Evolutionary conservation across 257 asterid genomes (phyloP), one percentile per base, ranked within the genome.

Genomic region (Nicotiana otophora): DNA sequence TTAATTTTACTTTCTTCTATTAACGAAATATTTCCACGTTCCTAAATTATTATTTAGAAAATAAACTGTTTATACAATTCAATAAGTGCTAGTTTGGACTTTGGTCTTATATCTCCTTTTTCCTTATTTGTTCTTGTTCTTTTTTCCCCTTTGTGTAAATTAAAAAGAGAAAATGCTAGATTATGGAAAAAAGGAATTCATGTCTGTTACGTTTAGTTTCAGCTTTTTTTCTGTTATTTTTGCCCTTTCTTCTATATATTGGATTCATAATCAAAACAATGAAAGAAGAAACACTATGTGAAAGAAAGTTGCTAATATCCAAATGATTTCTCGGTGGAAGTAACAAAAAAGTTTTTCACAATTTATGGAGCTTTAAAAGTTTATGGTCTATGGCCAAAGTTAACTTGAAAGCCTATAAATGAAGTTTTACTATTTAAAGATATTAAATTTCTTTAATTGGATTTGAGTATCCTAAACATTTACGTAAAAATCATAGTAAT

Each of bases 161-260:
- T 51, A 15, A 8, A 75, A 74, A 46, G 46, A 65, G 11, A 11
- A 17, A 65, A 19, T 64, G 3, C 10, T 20, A 70, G 15, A 17
- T 69, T 39, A 11, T 39, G 75, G 7, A 23, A 72, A 72, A 76
- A 74, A 74, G 63, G 80, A 74, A 74, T 74, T 74, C 34, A 51
- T 74, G 63, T 74, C 30, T 51, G 80, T 74, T 74, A 74, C 80
- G 80, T 26, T 74, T 74, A 23, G 80, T 74, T 67, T 48, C 42
- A 51, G 53, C 63, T 74, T 48, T 74, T 3, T 20, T 75, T 75
- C 34, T 75, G 60, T 75, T 42, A 16, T 51, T 75, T 64, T 74
- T 48, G 63, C 63, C 63, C 26, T 74, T 74, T 74, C 26, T 26
- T 14, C 26, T 26, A 74, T 74, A 15, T 26, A 26, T 51, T 74